Conservation (phyloP, 495 filamentous ascomycete genomes). For the Aspergillus cristatus region DNA sequence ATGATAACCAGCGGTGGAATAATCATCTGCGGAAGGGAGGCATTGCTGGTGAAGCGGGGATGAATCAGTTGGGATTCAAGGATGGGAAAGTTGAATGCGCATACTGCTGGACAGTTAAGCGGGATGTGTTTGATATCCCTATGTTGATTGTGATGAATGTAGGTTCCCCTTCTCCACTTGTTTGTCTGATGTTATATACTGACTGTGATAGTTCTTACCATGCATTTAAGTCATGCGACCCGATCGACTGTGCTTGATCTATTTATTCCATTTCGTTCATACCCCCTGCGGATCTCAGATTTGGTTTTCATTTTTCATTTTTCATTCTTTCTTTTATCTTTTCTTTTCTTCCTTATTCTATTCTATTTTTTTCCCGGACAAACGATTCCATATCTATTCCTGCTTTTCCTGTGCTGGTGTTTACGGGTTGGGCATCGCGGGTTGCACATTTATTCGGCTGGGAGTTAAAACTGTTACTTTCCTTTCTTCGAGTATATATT, state of each 20-base stretch:
- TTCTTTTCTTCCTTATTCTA: constrained; percentile 2
- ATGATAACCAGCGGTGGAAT: constrained; percentile 37
- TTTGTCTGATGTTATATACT: not conserved
- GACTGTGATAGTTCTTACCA: constrained; percentile 29
- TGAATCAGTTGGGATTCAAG: constrained; percentile 63
- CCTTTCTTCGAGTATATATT: constrained; percentile 4
- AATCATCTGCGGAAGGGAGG: constrained; percentile 38
- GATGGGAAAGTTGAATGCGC: constrained; percentile 91
- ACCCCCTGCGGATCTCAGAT: constrained; percentile 9
- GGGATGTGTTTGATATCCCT: constrained; percentile 96
- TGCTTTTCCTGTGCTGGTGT: too few relatives aligned
- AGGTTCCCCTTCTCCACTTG: constrained; percentile 31
- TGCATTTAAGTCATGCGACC: constrained; percentile 31
- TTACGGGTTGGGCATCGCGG: too few relatives aligned
- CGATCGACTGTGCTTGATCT: constrained; percentile 8
- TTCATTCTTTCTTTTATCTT: constrained; percentile 1
- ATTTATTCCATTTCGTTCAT: constrained; percentile 6
- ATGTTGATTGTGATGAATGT: constrained; percentile 98
- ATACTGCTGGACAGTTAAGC: constrained; percentile 92
- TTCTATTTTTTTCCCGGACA: too few relatives aligned
- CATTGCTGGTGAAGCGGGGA: constrained; percentile 68
- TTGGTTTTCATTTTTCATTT: too few relatives aligned
- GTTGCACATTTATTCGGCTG: too few relatives aligned
- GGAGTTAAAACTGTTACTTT: not conserved
- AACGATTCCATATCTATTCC: too few relatives aligned